Evolutionary conservation across 2,329 filamentous ascomycete genomes (phyloP).

Genomic region (Eurotiales sp.): DNA sequence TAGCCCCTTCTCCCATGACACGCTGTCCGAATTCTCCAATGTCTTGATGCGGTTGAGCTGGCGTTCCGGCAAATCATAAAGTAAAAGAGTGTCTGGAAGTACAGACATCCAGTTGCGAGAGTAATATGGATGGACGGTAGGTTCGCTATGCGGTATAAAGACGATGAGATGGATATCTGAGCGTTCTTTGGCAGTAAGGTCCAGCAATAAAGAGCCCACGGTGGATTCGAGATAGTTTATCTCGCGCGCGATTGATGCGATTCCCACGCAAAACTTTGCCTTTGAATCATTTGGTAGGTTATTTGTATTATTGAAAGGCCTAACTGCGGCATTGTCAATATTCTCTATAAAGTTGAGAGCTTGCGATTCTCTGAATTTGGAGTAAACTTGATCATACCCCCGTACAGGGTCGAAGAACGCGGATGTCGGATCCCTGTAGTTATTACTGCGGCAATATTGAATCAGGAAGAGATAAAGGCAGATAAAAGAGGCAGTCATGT

Average conservation of each 20-base stretch:
- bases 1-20: neutral
- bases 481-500: slow-evolving; percentile 16
- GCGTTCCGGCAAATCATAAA: neutral
- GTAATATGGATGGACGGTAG: neutral
- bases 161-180: neutral
- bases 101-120: neutral
- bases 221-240: neutral
- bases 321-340: neutral
- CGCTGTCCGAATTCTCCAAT: neutral
- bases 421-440: slow-evolving; percentile 28
- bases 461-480: slow-evolving; percentile 22
- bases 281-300: neutral
- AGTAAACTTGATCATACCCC: slow-evolving; percentile 27
- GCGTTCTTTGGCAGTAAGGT: neutral
- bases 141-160: neutral
- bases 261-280: neutral
- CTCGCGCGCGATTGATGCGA: slow-evolving; percentile 2
- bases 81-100: neutral
- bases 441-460: slow-evolving; percentile 22
- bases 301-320: neutral
- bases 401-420: slow-evolving; percentile 26
- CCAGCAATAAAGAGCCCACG: neutral
- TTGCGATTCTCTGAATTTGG: neutral
- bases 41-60: neutral
- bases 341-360: neutral